Evolutionary conservation across 2,329 filamentous ascomycete genomes (phyloP).

Genomic region (Aureobasidium uvarum): DNA sequence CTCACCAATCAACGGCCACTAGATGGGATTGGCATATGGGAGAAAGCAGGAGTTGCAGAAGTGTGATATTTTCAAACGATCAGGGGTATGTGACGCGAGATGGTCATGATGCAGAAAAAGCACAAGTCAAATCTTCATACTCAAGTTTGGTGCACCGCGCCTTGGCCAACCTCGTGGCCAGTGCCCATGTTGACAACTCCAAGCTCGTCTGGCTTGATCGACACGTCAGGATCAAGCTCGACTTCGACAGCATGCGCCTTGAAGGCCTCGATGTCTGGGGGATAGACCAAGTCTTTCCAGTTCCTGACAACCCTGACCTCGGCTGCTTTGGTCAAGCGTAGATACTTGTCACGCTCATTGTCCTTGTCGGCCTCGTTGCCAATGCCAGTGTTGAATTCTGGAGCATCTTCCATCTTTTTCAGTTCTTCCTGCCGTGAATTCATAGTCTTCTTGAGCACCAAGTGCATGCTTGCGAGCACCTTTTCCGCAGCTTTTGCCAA

Average conservation of each 20-base stretch:
- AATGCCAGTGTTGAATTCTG: conserved; percentile 46
- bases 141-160: conserved; percentile 56
- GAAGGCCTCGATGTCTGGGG: conserved; percentile 64
- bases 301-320: conserved; percentile 84
- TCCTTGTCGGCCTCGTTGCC: conserved; percentile 45
- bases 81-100: conserved; percentile 5
- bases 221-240: conserved; percentile 5
- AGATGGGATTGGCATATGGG: background rate
- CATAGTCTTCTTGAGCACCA: conserved; percentile 68
- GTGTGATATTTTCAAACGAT: conserved; percentile 3
- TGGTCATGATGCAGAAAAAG: conserved; percentile 2
- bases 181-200: conserved; percentile 68
- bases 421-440: conserved; percentile 66
- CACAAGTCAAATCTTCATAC: conserved; percentile 29
- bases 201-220: conserved; percentile 68
- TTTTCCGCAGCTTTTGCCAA: conserved; percentile 80
- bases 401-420: conserved; percentile 45
- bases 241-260: conserved; percentile 45
- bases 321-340: conserved; percentile 76
- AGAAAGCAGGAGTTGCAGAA: background rate
- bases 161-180: conserved; percentile 53
- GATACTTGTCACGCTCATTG: conserved; percentile 59
- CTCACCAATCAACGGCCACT: background rate
- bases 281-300: conserved; percentile 64
- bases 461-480: conserved; percentile 90